Evolutionary conservation across 805 yeast genomes (phyloP), one percentile per base, ranked within the genome.

Genomic region (Cyberlindnera maclurae): DNA sequence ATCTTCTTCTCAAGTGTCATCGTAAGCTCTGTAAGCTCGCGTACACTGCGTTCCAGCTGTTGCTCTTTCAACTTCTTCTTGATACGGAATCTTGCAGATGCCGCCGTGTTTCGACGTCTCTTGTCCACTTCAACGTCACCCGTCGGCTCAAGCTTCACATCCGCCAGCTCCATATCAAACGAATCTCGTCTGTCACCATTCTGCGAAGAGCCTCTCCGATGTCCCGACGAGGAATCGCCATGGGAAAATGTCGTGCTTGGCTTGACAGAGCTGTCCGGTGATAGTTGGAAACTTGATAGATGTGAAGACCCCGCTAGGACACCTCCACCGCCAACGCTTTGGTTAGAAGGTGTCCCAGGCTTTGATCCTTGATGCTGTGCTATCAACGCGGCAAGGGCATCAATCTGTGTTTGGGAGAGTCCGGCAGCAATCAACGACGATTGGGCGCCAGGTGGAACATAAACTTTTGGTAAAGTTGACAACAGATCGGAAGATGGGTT

Each of bases 21-120:
- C 12, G 89, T 79, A 44, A 75, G 62, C 26, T 83, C 89, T 50
- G 77, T 78, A 50, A 90, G 68, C 43, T 82, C 89, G 50, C 75
- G 74, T 15, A 89, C 72, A 42, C 72, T 77, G 42, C 78, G 68
- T 62, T 89, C 96, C 79, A 90, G 74, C 57, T 89, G 90, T 63
- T 84, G 93, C 63, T 90, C 97, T 59, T 86, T 83, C 63, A 82
- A 55, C 71, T 90, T 89, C 77, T 85, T 88, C 72, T 86, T 87
- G 57, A 87, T 75, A 47, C 98, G 73, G 68, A 90, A 90, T 43
- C 97, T 70, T 4, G 97, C 97, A 15, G 90, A 79, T 2, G 98
- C 97, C 2, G 93, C 96, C 0, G 96, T 88, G 63, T 88, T 89
- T 51, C 94, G 73, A 47, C 82, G 76, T 45, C 95, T 73, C 63